Conservation (phyloP, 768 basidiomycete species). For the Xerocomus brunneocitrinus region DNA sequence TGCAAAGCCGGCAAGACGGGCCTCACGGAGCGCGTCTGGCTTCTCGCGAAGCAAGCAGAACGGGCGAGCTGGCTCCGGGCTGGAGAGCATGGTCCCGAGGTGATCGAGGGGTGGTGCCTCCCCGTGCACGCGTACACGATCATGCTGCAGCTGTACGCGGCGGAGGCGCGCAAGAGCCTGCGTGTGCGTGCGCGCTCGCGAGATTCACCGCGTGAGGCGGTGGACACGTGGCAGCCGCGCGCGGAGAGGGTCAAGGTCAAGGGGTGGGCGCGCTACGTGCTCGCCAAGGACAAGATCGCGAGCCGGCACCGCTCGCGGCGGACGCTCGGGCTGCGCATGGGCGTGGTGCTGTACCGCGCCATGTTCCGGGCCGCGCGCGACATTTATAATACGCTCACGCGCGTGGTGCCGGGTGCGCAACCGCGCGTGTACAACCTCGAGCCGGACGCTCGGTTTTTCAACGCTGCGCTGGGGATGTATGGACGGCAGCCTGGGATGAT, state of each 20-base stretch:
- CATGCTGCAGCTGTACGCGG: constrained; percentile 61
- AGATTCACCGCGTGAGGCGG: not conserved
- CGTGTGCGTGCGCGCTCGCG: constrained; percentile 3
- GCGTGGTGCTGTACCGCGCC: constrained; percentile 31
- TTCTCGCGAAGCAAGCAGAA: constrained; percentile 57
- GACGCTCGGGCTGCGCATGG: constrained; percentile 28
- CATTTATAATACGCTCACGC: constrained; percentile 22
- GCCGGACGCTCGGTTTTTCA: constrained; percentile 67
- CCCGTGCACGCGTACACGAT: constrained; percentile 65
- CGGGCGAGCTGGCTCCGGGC: constrained; percentile 42
- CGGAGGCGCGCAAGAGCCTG: constrained; percentile 36
- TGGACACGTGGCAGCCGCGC: constrained; percentile 17
- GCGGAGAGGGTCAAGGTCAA: constrained; percentile 20
- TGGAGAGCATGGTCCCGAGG: constrained; percentile 19
- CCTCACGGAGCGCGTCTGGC: constrained; percentile 61
- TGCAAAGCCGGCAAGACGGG: constrained; percentile 50
- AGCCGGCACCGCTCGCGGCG: constrained; percentile 24
- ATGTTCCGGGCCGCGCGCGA: constrained; percentile 33
- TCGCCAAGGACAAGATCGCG: constrained; percentile 18
- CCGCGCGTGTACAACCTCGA: constrained; percentile 34
- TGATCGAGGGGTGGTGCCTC: constrained; percentile 54
- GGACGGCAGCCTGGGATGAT: constrained; percentile 20
- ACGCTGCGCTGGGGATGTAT: constrained; percentile 50
- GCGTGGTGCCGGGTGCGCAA: constrained; percentile 21
- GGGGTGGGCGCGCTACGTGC: constrained; percentile 37